Evolutionary conservation across 2,329 filamentous ascomycete species (phyloP).

Genomic region (Alternaria alternata): DNA sequence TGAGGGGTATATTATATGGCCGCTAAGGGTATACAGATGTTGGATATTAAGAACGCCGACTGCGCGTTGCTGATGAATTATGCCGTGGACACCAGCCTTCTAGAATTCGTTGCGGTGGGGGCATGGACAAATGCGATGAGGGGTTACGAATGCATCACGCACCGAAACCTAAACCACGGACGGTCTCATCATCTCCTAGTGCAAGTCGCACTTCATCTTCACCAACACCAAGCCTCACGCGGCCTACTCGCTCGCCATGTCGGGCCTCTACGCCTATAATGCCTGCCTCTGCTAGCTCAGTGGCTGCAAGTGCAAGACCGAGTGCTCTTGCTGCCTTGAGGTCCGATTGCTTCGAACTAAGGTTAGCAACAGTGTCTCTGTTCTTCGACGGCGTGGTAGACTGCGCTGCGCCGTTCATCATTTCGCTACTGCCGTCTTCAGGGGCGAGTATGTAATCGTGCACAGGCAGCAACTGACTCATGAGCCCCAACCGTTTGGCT

Average conservation of each 20-base stretch:
- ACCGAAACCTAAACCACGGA: slow-evolving; percentile 73
- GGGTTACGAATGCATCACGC: slow-evolving; percentile 19
- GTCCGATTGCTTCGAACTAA: slow-evolving; percentile 35
- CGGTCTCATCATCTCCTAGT: slow-evolving; percentile 85
- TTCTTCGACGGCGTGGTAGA: slow-evolving; percentile 27
- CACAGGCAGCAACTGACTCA: slow-evolving; percentile 68
- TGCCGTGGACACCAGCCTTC: slow-evolving; percentile 8
- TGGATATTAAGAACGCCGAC: slow-evolving; percentile 7
- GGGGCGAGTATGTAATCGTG: slow-evolving; percentile 66
- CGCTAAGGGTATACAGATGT: slow-evolving; percentile 11
- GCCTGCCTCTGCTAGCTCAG: slow-evolving; percentile 86
- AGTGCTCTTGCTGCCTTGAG: slow-evolving; percentile 55
- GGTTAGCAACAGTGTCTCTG: slow-evolving; percentile 22
- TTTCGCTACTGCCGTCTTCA: slow-evolving; percentile 34
- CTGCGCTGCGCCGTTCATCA: slow-evolving; percentile 14
- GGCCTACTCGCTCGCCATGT: slow-evolving; percentile 84
- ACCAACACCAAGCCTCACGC: slow-evolving; percentile 83
- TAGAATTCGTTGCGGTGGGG: slow-evolving; percentile 1
- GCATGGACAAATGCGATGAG: not conserved
- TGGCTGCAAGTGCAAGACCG: slow-evolving; percentile 75
- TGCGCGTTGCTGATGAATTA: not conserved
- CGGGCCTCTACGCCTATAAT: slow-evolving; percentile 82
- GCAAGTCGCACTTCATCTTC: slow-evolving; percentile 92
- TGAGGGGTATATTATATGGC: slow-evolving; percentile 8
- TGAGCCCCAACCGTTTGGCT: slow-evolving; percentile 71